Conservation (phyloP, 108 stramenopile genomes). For the Nannochloropsis oceanica region DNA sequence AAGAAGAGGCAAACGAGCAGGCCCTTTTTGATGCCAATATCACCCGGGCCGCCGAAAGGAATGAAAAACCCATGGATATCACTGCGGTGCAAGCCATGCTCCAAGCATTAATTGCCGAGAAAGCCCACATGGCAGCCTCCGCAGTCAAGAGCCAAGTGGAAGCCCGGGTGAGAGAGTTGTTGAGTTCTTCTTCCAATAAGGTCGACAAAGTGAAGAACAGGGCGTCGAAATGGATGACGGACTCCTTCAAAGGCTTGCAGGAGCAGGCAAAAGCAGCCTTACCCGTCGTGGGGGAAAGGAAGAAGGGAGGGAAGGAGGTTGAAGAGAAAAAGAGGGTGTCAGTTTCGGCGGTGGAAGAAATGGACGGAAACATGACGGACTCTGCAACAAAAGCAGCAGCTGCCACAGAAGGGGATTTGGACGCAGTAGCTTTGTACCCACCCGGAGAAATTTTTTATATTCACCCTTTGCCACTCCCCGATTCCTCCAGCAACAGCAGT, state of each 20-base stretch:
- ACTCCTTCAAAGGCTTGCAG: neutral
- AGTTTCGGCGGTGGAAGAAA: no score
- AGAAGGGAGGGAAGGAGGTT: neutral
- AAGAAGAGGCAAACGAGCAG: neutral
- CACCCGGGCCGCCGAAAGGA: neutral
- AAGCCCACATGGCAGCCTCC: neutral
- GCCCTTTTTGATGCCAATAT: neutral
- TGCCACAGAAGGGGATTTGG: neutral
- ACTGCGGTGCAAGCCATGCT: neutral
- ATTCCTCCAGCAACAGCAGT: neutral
- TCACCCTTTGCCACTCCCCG: neutral
- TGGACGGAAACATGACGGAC: no score
- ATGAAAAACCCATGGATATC: neutral
- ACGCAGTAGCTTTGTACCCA: neutral
- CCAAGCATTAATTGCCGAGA: neutral
- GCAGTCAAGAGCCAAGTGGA: neutral
- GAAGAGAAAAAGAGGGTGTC: no score
- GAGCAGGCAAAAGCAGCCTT: neutral
- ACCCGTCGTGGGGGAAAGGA: neutral
- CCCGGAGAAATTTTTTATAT: neutral
- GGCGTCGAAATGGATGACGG: neutral
- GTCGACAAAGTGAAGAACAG: neutral
- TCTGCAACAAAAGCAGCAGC: neutral
- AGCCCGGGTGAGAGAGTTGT: neutral
- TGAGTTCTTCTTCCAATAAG: neutral